These are phyloP conservation scores for Paraglomus brasilianum DNA, from an alignment of 192 early-diverging fungal genomes.

Conservation along the genomic window DNA sequence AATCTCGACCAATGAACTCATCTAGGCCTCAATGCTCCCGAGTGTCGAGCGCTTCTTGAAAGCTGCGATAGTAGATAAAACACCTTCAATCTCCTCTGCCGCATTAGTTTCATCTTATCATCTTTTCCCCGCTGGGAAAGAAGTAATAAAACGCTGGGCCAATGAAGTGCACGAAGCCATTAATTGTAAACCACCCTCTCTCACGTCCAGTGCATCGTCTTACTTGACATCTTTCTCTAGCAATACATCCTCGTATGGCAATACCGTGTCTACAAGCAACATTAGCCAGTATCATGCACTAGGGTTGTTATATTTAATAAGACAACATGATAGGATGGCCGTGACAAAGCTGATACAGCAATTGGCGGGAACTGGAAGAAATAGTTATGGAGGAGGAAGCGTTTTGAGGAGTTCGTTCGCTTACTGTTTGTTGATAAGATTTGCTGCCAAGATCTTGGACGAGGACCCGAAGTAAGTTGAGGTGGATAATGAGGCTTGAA, in stretches of 20 bases:
- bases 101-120: slow-evolving; percentile 92
- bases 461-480: slow-evolving; percentile 59
- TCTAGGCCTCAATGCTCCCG: slow-evolving; percentile 87
- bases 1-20: background rate
- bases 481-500: slow-evolving; percentile 1
- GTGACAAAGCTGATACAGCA: slow-evolving; percentile 94
- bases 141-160: slow-evolving; percentile 94
- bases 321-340: slow-evolving; percentile 97
- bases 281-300: slow-evolving; percentile 98
- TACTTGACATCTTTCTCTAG: slow-evolving; percentile 56
- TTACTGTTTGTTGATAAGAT: slow-evolving; percentile 90
- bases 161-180: slow-evolving; percentile 97
- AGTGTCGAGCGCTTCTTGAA: slow-evolving; percentile 96
- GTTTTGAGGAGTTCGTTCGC: slow-evolving; percentile 81
- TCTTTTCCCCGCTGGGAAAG: slow-evolving; percentile 79
- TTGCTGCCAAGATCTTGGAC: slow-evolving; percentile 86
- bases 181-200: slow-evolving; percentile 70
- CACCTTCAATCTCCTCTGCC: slow-evolving; percentile 81
- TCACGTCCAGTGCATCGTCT: slow-evolving; percentile 46
- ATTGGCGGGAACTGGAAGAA: slow-evolving; percentile 58
- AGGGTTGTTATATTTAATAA: slow-evolving; percentile 90
- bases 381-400: slow-evolving; percentile 51
- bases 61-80: slow-evolving; percentile 95
- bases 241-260: slow-evolving; percentile 38
- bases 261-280: slow-evolving; percentile 65